phyloP scores from a whole-genome alignment of 345 rosid genomes.

The Clausena lansium region DNA sequence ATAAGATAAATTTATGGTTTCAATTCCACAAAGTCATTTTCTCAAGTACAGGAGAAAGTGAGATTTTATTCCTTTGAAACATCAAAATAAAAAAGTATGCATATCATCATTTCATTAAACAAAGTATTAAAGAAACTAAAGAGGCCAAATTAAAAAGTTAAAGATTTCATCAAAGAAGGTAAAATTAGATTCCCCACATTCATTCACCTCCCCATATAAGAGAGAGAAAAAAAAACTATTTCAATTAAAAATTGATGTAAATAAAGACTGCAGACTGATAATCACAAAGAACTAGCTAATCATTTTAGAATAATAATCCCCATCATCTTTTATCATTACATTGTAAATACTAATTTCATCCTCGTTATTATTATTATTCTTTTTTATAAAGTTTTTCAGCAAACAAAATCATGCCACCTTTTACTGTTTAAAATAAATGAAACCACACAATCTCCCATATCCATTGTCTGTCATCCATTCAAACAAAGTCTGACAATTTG shows the following conservation, averaged over 20 bases:
- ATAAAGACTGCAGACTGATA: background rate
- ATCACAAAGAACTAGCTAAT: conserved; percentile 40
- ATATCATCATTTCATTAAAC: conserved; percentile 8
- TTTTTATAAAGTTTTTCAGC: conserved; percentile 21
- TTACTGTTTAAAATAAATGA: conserved; percentile 26
- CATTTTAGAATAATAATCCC: conserved; percentile 78
- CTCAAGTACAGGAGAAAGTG: background rate
- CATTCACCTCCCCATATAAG: background rate
- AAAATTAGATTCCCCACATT: conserved; percentile 20
- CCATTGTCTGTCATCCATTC: conserved; percentile 34
- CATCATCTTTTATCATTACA: conserved; percentile 38
- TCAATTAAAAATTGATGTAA: background rate
- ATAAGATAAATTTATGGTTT: too few species aligned
- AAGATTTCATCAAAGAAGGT: conserved; percentile 14
- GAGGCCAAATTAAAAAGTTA: background rate
- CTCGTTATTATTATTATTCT: background rate
- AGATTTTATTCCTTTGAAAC: conserved; percentile 2
- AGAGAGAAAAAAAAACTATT: background rate
- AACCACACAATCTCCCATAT: conserved; percentile 18
- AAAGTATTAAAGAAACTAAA: background rate
- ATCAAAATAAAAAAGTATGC: background rate
- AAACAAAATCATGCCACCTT: conserved; percentile 43
- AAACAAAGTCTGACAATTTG: conserved; percentile 20
- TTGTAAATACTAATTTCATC: background rate
- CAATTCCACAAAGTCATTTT: too few species aligned